Evolutionary conservation across 768 basidiomycete genomes (phyloP).

Genomic region (Collybia sordida): DNA sequence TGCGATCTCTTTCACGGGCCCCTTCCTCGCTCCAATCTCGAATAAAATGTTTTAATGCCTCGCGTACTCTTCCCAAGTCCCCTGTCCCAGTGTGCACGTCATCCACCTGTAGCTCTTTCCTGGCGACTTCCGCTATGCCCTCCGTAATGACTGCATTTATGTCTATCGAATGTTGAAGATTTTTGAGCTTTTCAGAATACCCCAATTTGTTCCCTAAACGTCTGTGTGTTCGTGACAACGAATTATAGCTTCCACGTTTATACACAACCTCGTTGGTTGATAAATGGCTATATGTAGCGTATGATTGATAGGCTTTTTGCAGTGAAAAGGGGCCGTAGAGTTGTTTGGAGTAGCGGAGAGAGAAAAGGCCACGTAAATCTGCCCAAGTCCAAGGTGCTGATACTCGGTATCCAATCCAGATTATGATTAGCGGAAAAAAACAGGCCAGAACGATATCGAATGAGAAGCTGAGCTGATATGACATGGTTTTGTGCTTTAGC

Average conservation of each 20-base stretch:
- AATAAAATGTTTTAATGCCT: slow-evolving; percentile 67
- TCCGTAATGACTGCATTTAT: slow-evolving; percentile 37
- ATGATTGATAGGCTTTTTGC: slow-evolving; percentile 41
- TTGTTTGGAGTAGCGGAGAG: slow-evolving; percentile 16
- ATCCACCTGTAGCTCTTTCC: slow-evolving; percentile 24
- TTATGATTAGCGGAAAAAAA: slow-evolving; percentile 36
- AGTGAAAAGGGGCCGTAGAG: slow-evolving; percentile 41
- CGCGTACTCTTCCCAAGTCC: slow-evolving; percentile 51
- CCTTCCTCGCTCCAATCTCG: slow-evolving; percentile 72
- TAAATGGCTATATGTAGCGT: slow-evolving; percentile 39
- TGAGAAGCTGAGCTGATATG: slow-evolving; percentile 3
- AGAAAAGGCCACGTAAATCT: slow-evolving; percentile 26
- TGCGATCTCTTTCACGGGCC: slow-evolving; percentile 46
- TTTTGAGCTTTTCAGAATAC: slow-evolving; percentile 53
- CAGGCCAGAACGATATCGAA: slow-evolving; percentile 39
- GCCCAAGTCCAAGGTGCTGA: slow-evolving; percentile 21
- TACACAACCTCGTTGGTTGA: slow-evolving; percentile 38
- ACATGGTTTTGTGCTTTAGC: too few species aligned
- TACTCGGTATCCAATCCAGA: slow-evolving; percentile 23
- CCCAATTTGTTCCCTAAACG: slow-evolving; percentile 50
- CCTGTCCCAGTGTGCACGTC: slow-evolving; percentile 13
- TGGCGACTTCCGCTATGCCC: slow-evolving; percentile 39
- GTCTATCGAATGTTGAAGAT: slow-evolving; percentile 37
- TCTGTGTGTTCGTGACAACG: slow-evolving; percentile 45
- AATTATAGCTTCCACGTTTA: slow-evolving; percentile 43